Conservation (phyloP, 1,139 yeast species). For the Magnusiomyces suaveolens region DNA sequence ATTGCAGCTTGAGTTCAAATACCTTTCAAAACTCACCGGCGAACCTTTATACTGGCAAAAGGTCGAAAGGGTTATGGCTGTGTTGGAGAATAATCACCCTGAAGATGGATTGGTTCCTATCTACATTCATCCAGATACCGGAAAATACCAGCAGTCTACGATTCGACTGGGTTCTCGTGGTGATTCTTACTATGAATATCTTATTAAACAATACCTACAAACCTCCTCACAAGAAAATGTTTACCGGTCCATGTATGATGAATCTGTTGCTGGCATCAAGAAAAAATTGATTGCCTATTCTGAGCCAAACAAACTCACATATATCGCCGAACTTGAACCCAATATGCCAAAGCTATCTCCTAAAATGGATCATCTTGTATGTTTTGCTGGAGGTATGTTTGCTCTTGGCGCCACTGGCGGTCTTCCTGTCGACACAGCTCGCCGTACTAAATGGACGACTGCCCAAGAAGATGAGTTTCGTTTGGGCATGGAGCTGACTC, state of each 20-base stretch:
- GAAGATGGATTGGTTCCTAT: slow-evolving; percentile 76
- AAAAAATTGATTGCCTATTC: slow-evolving; percentile 55
- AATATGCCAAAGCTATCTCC: slow-evolving; percentile 42
- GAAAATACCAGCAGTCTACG: slow-evolving; percentile 51
- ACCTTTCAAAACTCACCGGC: slow-evolving; percentile 70
- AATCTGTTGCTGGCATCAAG: slow-evolving; percentile 65
- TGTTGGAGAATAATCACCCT: slow-evolving; percentile 51
- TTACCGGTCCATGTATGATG: slow-evolving; percentile 69
- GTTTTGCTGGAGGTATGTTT: slow-evolving; percentile 83
- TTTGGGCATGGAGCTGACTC: slow-evolving; percentile 66
- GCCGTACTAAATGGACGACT: slow-evolving; percentile 38
- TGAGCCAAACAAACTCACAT: slow-evolving; percentile 53
- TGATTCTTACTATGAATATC: slow-evolving; percentile 86
- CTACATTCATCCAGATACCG: slow-evolving; percentile 65
- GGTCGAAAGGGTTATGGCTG: slow-evolving; percentile 59
- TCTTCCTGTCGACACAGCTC: slow-evolving; percentile 43
- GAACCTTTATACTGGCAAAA: slow-evolving; percentile 68
- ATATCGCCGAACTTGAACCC: slow-evolving; percentile 55
- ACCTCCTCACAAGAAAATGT: slow-evolving; percentile 52
- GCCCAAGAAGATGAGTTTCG: slow-evolving; percentile 48
- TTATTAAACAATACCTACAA: slow-evolving; percentile 76
- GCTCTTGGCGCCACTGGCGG: slow-evolving; percentile 90
- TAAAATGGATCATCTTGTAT: slow-evolving; percentile 90
- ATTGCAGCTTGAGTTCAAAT: slow-evolving; percentile 79
- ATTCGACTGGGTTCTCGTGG: slow-evolving; percentile 86